Conservation (phyloP, 108 stramenopile species). For the Heterococcus sp. region DNA sequence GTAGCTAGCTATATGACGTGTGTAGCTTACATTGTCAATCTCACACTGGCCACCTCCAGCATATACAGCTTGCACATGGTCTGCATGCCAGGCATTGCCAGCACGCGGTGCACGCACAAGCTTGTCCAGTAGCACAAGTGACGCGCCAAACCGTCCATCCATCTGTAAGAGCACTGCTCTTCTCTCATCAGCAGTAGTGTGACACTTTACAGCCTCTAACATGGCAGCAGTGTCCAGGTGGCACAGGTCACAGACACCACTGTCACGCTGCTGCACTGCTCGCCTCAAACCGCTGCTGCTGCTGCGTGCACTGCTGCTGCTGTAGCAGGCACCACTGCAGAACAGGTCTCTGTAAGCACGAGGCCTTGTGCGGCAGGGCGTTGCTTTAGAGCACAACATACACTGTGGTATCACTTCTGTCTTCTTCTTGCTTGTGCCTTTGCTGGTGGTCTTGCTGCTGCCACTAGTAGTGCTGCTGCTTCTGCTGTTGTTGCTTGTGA, state of each 20-base stretch:
- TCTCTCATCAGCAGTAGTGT: not conserved
- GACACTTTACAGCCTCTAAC: not conserved
- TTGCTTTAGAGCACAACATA: not conserved
- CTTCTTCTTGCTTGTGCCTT: too few species aligned
- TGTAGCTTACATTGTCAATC: slow-evolving; percentile 23
- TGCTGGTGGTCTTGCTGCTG: too few species aligned
- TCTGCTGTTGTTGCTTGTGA: too few species aligned
- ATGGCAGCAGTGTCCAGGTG: slow-evolving; percentile 2
- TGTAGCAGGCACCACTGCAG: not conserved
- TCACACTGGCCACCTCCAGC: slow-evolving; percentile 44
- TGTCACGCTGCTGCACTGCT: slow-evolving; percentile 1
- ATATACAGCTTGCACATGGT: slow-evolving; percentile 37
- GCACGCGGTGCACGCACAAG: slow-evolving; percentile 14
- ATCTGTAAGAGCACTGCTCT: not conserved
- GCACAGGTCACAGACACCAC: slow-evolving; percentile 16
- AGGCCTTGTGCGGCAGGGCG: not conserved
- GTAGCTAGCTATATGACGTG: too few species aligned
- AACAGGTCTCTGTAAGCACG: not conserved
- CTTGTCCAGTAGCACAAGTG: slow-evolving; percentile 5
- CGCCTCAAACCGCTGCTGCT: not conserved
- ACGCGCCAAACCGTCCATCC: not conserved
- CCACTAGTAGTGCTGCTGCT: too few species aligned
- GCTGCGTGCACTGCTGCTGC: not conserved
- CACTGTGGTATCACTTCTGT: too few species aligned
- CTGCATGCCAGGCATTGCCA: slow-evolving; percentile 48